Evolutionary conservation across 108 stramenopile genomes (phyloP), one percentile per base, ranked within the genome.

Genomic region (Nannochloropsis salina): DNA sequence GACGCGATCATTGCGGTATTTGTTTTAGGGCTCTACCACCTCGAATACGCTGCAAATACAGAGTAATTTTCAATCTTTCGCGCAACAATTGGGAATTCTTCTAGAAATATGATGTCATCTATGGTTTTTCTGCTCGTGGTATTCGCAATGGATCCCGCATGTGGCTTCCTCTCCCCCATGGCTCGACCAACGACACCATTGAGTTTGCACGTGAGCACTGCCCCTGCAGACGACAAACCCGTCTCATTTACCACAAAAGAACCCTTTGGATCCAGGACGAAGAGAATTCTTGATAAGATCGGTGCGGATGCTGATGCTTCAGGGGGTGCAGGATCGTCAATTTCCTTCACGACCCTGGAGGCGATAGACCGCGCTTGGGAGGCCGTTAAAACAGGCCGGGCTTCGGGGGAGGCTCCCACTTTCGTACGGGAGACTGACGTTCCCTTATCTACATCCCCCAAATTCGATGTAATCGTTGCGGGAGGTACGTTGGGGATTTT

Each of bases 401-500:
- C 81, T 11, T n/a, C 81, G 22, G 22, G 81, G 81, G 40, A 22
- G 40, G 81, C 81, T 22, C 81, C 81, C 6, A 41, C 41, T 6
- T 81, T 81, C 31, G 81, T 81, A 11, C 81, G 81, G 22, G 81
- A 81, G 81, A 83, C 82, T 0, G 82, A 83, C 4, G n/a, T 2
- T n/a, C 6, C n/a, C 5, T 74, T 74, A 74, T n/a, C 61, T n/a
- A 74, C 15, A n/a, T 4, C 61, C 20, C 61, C 61, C 3, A 3
- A 74, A 74, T 83, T 43, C 43, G 95, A 96, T 88, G 94, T 95
- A 20, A 90, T 91, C 9, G 90, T 95, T 2, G 94, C 94, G 61
- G 95, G 95, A 51, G 94, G 95, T 1, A 95, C 95, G 44, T 90
- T 95, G 18, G 95, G 95, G 11, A 94, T 97, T 83, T 95, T 97